Percentiles rank a stretch among this genome's conserved stretches.
Conservation (phyloP, 306 rosid species). For the Dryas alaskensis region DNA sequence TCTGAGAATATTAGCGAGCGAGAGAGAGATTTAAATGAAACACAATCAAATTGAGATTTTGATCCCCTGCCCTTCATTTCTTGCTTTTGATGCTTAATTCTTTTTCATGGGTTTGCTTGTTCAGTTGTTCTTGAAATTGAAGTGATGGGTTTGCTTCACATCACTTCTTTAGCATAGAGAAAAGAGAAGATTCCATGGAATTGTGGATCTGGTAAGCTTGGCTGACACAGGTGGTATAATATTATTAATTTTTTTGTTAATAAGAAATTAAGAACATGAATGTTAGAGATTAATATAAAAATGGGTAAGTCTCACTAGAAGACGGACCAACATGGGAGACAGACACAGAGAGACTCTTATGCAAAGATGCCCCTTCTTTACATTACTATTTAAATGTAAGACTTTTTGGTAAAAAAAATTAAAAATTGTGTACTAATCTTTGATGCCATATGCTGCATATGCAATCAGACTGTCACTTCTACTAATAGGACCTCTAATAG, state of each 20-base stretch:
- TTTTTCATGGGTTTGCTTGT: neutral
- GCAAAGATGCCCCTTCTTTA: slow-evolving; percentile 32
- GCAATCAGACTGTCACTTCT: slow-evolving; percentile 22
- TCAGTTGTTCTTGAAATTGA: neutral
- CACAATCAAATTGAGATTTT: neutral
- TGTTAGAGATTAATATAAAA: slow-evolving; percentile 25
- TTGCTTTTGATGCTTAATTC: neutral
- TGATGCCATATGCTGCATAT: no score
- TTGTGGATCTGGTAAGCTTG: slow-evolving; percentile 31
- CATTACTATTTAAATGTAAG: neutral
- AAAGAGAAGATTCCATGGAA: slow-evolving; percentile 13
- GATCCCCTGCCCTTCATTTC: neutral
- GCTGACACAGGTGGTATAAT: slow-evolving; percentile 25
- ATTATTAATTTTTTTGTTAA: neutral
- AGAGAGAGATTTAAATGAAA: neutral
- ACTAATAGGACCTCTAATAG: slow-evolving; percentile 21
- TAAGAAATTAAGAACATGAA: slow-evolving; percentile 4
- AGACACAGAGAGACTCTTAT: slow-evolving; percentile 2
- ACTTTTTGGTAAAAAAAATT: neutral
- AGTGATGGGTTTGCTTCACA: slow-evolving; percentile 10
- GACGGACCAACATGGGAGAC: slow-evolving; percentile 28
- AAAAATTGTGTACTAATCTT: neutral
- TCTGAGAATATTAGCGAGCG: neutral
- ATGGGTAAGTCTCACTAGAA: neutral
- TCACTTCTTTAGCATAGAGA: neutral